phyloP scores from a whole-genome alignment of 768 basidiomycete genomes.

The Termitomyces sp. region DNA sequence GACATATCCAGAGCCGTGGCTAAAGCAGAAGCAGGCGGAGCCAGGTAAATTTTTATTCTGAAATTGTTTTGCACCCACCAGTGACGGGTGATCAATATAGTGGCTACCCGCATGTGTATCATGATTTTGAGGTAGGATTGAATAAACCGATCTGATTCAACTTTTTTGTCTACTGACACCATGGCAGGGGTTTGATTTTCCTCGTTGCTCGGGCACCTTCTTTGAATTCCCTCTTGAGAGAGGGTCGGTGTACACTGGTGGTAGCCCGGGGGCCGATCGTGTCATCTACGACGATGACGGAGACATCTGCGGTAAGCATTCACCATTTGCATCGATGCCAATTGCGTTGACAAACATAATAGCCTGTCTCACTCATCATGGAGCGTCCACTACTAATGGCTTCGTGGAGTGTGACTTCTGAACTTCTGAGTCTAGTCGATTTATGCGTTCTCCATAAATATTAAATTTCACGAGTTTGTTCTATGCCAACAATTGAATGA shows the following conservation, averaged over 20 bases:
- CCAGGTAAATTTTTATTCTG: slow-evolving; percentile 11
- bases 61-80: not conserved
- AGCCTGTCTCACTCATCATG: slow-evolving; percentile 28
- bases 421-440: too few relatives aligned
- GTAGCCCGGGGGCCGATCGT: slow-evolving; percentile 26
- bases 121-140: slow-evolving; percentile 21
- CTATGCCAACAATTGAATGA: not conserved
- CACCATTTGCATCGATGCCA: not conserved
- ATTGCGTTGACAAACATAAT: not conserved
- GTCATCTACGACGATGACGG: slow-evolving; percentile 24
- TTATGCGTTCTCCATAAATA: not conserved
- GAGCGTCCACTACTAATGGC: slow-evolving; percentile 20
- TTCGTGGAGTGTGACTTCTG: slow-evolving; percentile 23
- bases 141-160: not conserved
- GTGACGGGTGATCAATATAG: slow-evolving; percentile 10
- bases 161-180: not conserved
- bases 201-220: slow-evolving; percentile 20
- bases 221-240: slow-evolving; percentile 24
- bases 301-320: slow-evolving; percentile 22
- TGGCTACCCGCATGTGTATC: slow-evolving; percentile 23
- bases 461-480: not conserved
- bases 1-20: slow-evolving; percentile 18
- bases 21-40: slow-evolving; percentile 18
- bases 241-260: slow-evolving; percentile 19
- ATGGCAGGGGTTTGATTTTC: slow-evolving; percentile 21